Evolutionary conservation across 192 early-diverging fungal genomes (phyloP), one percentile per base, ranked within the genome.

Genomic region (Coemansia sp.): DNA sequence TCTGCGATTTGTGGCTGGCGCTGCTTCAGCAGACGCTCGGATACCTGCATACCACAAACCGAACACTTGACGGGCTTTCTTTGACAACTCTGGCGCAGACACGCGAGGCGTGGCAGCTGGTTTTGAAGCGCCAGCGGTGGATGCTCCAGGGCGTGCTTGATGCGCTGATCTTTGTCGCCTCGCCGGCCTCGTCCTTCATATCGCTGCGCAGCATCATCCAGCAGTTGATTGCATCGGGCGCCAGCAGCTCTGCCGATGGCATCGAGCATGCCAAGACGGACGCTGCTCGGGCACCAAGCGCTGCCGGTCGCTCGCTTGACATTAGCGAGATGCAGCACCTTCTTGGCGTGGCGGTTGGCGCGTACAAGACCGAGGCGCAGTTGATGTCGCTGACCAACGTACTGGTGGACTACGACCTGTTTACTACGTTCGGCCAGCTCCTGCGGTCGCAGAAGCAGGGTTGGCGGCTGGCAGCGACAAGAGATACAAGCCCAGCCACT

Each of bases 291-390:
- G 34, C 53, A 20, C n/a, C 39, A 23, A 56, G 34, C 18, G 62
- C 52, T 5, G 61, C 78, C 6, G 70, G 60, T 30, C 73, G 76
- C 20, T 67, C 76, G 24, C 65, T 83, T 38, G 72, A 71, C 20
- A 72, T 78, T 60, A 67, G 69, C 18, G 81, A 83, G 67, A 75
- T 83, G 48, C 76, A 83, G 72, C 75, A 78, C 33, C 58, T 83
- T 53, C 69, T 83, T 6, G 72, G 72, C 5, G 76, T 78, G 15
- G 76, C 81, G 11, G 76, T 83, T 58, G 69, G 73, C 56, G 76
- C 81, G 5, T 83, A 83, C 76, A 83, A 83, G 62, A 62, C 81
- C 0, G 81, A 83, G 69, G 76, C 76, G 14, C 81, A 72, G 67
- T 66, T 83, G 43, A 75, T 83, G 72, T 72, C 69, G 35, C 66